A percentile compares a stretch with the other conserved stretches of the same genome.
Conservation (phyloP, 176 grass and related monocot genomes). For the Avena sativa region DNA sequence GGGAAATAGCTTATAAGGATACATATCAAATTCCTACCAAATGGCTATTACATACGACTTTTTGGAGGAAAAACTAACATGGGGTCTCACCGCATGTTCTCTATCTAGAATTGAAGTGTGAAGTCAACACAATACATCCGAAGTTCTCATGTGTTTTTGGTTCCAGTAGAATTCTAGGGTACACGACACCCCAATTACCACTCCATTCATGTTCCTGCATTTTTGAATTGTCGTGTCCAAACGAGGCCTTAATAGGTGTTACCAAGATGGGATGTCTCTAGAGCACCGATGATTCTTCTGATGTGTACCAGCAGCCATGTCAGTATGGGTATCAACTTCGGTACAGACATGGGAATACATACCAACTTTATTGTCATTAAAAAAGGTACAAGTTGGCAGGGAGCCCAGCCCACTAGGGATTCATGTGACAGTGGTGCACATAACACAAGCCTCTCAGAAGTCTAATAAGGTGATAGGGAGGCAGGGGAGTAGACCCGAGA, state of each 20-base stretch:
- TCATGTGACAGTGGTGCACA: neutral
- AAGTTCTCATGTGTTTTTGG: constrained; percentile 10
- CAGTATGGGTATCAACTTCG: neutral
- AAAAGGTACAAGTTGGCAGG: neutral
- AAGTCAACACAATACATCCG: neutral
- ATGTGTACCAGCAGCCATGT: neutral
- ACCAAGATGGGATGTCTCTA: neutral
- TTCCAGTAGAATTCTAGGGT: neutral
- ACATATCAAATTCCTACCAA: neutral
- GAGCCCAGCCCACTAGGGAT: neutral
- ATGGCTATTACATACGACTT: neutral
- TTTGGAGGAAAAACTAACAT: neutral
- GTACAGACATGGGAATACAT: neutral
- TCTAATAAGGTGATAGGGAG: neutral
- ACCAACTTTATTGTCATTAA: neutral
- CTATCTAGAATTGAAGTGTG: neutral
- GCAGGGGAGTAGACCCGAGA: neutral
- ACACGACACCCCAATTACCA: neutral
- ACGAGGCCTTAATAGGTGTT: neutral
- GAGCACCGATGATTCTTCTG: neutral
- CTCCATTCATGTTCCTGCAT: neutral
- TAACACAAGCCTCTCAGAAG: neutral
- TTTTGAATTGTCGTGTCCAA: neutral
- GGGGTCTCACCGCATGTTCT: neutral
- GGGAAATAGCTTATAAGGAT: constrained; percentile 9